phyloP scores from a whole-genome alignment of 192 early-diverging fungal species.

The Allomyces arbusculus region DNA sequence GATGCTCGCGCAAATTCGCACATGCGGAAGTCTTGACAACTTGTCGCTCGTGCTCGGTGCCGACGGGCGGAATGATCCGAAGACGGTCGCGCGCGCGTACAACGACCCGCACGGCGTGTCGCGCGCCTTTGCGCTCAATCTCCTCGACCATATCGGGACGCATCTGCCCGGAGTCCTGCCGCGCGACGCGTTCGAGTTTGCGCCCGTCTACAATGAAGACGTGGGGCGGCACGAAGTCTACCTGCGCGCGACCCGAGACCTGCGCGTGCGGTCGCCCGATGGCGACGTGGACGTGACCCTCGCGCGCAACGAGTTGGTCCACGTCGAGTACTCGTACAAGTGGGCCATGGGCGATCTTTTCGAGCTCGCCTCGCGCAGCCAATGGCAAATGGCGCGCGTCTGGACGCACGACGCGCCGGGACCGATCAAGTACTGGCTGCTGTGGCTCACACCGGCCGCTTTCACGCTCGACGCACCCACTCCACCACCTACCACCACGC shows the following conservation, averaged over 20 bases:
- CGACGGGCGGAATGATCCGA: conserved; percentile 54
- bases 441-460: conserved; percentile 31
- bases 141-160: conserved; percentile 50
- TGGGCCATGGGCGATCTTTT: conserved; percentile 35
- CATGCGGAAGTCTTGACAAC: conserved; percentile 29
- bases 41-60: conserved; percentile 70
- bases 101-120: conserved; percentile 62
- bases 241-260: conserved; percentile 34
- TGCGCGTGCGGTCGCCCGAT: conserved; percentile 4
- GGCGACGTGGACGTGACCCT: conserved; percentile 6
- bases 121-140: conserved; percentile 65
- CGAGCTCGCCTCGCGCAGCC: conserved; percentile 21
- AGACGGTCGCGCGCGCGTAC: conserved; percentile 56
- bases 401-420: conserved; percentile 27
- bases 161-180: conserved; percentile 46
- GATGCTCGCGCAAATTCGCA: conserved; percentile 40
- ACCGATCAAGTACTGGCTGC: conserved; percentile 26
- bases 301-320: conserved; percentile 44
- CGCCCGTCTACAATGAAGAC: conserved; percentile 46
- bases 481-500: not conserved
- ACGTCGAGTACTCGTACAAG: conserved; percentile 80
- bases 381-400: conserved; percentile 18
- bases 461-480: conserved; percentile 15
- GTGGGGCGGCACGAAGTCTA: conserved; percentile 64
- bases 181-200: conserved; percentile 41